Conservation (phyloP, 106 monocot species). For the Phalaenopsis equestris region DNA sequence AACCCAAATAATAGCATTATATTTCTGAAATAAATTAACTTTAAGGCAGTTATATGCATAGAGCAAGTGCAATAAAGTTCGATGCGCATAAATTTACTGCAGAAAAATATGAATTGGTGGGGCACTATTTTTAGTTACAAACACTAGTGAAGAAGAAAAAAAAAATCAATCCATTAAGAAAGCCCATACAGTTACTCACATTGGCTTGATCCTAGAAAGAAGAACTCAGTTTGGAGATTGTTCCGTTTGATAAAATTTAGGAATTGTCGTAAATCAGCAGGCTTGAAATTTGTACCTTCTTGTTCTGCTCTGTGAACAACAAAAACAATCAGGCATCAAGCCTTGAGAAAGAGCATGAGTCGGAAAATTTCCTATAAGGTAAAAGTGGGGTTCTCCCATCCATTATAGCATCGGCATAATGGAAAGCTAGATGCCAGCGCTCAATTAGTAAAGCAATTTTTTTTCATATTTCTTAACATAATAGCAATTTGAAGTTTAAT, state of each 20-base stretch:
- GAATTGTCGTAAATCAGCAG: constrained; percentile 64
- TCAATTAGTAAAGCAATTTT: neutral
- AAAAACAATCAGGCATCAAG: constrained; percentile 3
- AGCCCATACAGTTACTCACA: constrained; percentile 32
- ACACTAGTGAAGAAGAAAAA: neutral
- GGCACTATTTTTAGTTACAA: neutral
- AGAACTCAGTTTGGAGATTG: constrained; percentile 55
- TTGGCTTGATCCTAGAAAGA: constrained; percentile 69
- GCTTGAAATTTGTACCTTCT: constrained; percentile 47
- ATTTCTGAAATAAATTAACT: neutral
- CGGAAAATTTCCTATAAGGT: too few relatives aligned
- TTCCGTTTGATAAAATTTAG: constrained; percentile 63
- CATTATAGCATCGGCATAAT: too few relatives aligned
- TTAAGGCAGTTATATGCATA: neutral
- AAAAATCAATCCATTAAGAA: neutral
- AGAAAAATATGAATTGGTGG: too few relatives aligned
- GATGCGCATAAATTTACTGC: neutral
- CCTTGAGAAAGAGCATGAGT: neutral
- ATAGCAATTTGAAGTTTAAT: too few relatives aligned
- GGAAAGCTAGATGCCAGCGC: too few relatives aligned
- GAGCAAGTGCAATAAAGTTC: neutral
- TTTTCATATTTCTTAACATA: neutral
- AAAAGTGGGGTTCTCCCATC: too few relatives aligned
- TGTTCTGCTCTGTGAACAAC: constrained; percentile 80
- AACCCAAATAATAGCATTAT: neutral